phyloP scores from a whole-genome alignment of 345 rosid species.

The Syzygium jambos region DNA sequence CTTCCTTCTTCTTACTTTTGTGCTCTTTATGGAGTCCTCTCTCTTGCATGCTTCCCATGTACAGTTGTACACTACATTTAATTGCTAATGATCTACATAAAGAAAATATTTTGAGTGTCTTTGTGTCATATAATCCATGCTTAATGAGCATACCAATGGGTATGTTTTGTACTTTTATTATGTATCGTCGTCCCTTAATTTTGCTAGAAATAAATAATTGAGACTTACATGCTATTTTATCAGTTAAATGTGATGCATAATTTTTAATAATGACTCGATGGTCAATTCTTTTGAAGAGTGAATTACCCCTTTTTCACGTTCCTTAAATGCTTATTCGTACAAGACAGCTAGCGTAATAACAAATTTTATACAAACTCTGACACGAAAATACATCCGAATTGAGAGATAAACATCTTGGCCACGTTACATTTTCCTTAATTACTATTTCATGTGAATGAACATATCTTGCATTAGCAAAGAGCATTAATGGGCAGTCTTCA shows the following conservation, averaged over 20 bases:
- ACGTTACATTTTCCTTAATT: no score
- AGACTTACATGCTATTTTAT: no score
- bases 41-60: not conserved
- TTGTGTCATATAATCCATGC: no score
- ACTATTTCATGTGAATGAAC: no score
- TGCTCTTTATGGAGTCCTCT: not conserved
- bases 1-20: not conserved
- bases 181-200: no score
- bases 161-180: no score
- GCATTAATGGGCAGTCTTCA: not conserved
- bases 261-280: not conserved
- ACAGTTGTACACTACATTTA: no score
- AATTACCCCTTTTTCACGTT: not conserved
- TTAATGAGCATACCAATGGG: no score
- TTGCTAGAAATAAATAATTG: no score
- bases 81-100: not conserved
- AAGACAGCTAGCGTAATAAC: not conserved
- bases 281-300: not conserved
- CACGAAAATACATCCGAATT: no score
- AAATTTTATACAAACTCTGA: no score
- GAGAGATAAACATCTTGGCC: not conserved
- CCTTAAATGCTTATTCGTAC: not conserved
- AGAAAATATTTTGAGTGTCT: no score
- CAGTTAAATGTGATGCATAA: not conserved
- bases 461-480: not conserved